Percentiles rank a stretch among this genome's conserved stretches.
Conservation (phyloP, 192 early-diverging fungal species). For the Glomus cerebriforme region DNA sequence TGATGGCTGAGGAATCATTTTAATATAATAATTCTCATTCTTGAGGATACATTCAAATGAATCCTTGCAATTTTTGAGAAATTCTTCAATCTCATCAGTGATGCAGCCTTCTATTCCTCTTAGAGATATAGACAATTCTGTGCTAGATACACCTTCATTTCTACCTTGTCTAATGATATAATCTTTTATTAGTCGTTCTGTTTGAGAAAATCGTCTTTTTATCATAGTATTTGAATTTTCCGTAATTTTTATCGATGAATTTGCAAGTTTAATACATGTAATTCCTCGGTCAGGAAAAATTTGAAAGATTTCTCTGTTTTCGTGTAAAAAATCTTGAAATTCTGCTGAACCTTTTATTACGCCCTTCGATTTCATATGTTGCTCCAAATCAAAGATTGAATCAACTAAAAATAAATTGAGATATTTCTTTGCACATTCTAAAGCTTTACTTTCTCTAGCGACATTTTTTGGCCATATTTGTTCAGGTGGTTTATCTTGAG, state of each 20-base stretch:
- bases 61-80: neutral
- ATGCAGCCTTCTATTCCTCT: neutral
- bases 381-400: neutral
- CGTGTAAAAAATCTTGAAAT: neutral
- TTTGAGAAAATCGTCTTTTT: conserved; percentile 6
- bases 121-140: neutral
- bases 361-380: neutral
- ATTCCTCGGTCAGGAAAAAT: neutral
- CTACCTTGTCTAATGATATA: neutral
- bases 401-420: neutral
- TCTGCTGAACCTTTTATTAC: neutral
- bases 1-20: neutral
- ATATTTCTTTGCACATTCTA: neutral
- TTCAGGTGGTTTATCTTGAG: neutral
- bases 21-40: neutral
- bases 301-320: neutral
- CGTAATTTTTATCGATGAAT: neutral
- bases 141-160: neutral
- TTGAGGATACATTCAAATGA: conserved; percentile 5
- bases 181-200: conserved; percentile 1
- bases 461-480: neutral
- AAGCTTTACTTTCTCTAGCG: neutral
- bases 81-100: neutral
- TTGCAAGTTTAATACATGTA: neutral
- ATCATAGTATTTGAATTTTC: neutral